A percentile compares a stretch with the other conserved stretches of the same genome.
Conservation (phyloP, 306 rosid species). For the Lathyrus aphaca region DNA sequence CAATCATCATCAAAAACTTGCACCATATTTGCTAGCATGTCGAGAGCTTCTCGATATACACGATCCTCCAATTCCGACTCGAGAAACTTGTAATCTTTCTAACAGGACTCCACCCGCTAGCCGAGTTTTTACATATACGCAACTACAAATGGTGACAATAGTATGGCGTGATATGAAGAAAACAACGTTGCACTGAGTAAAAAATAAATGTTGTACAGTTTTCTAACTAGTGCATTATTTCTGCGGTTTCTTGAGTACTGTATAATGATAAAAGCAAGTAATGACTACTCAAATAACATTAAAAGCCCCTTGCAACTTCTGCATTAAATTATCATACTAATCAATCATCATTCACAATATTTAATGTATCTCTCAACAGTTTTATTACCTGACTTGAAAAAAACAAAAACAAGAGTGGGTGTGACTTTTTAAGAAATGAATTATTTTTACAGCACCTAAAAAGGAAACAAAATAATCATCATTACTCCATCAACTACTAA, state of each 20-base stretch:
- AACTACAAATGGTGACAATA: no score
- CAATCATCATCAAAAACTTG: no score
- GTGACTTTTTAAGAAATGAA: constrained; percentile 15
- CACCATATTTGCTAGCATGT: no score
- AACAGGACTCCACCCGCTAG: no score
- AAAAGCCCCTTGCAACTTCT: background rate
- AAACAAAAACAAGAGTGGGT: constrained; percentile 21
- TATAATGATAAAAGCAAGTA: background rate
- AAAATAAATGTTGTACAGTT: background rate
- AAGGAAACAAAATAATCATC: constrained; percentile 15
- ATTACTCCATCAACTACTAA: constrained; percentile 21
- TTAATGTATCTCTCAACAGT: background rate
- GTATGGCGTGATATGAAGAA: no score
- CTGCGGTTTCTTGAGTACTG: background rate
- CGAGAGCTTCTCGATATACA: no score
- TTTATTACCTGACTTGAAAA: background rate
- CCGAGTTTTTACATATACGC: no score
- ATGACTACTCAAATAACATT: background rate
- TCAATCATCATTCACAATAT: no score
- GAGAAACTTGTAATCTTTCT: no score
- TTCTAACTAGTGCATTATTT: background rate
- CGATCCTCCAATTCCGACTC: no score
- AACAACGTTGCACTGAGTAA: no score
- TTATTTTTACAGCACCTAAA: constrained; percentile 4
- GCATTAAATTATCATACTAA: no score